Base-by-base conservation (phyloP, 164 flowering plant species). In the Protea cynaroides region DNA sequence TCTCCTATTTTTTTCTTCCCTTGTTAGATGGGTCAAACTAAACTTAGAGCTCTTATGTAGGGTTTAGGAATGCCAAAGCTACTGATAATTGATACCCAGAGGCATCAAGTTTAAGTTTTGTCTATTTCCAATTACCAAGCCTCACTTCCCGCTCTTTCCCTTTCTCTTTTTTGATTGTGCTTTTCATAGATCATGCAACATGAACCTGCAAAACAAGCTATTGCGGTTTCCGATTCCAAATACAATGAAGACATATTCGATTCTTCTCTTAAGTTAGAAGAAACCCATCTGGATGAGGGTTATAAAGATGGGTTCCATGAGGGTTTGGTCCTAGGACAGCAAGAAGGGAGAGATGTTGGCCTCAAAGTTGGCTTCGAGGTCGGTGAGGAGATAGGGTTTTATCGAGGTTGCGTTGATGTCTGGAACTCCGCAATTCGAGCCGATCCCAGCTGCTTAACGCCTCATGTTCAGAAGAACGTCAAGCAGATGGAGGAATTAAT, bases 351-450 rank as follows among this genome's bases (percentile, higher is more conserved):
- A 18, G 78, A 84, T 54, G 83, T 84, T 37, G 96, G 97, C 17
- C 69, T 90, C 7, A 84, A 83, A 66, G 38, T 38, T 15, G 97
- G 97, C 23, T 90, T 90, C 59, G 80, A 86, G 71, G 63, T 71
- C 0, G 87, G 97, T 12, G 91, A 86, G 63, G 92, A 89, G 68
- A 64, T 89, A 56, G 96, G 96, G 21, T 92, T 87, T 63, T 91
- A 91, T 74, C 65, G 67, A 36, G 92, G 97, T 22, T 84, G 89
- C 68, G 64, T 84, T 13, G 82, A 82, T 52, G 78, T 85, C 11
- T 88, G 89, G 93, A 81, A 66, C 69, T 75, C 93, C 0, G 88
- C 76, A 0, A 73, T 83, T 46, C 67, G 58, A 34, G 37, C 82
- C 25, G 82, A 82, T 23, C 80, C 84, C n/a, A 65, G 40, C 29